These are phyloP conservation scores for Quercus tomentella DNA, from an alignment of 331 rosid genomes.

Conservation along the genomic window DNA sequence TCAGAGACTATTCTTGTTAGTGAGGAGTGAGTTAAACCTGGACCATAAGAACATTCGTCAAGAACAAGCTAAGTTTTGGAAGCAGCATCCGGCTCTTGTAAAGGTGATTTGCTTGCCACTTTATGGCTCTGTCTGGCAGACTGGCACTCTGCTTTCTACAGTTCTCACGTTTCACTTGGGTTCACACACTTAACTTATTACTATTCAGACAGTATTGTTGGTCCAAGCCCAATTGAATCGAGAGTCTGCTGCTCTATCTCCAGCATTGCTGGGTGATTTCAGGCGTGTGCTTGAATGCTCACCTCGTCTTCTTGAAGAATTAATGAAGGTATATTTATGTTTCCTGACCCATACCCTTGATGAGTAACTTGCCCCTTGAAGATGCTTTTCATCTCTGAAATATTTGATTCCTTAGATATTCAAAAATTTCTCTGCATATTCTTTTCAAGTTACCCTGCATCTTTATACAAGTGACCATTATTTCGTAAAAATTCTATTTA, in stretches of 20 bases:
- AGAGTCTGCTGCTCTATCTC: slow-evolving; percentile 62
- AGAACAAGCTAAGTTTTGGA: slow-evolving; percentile 99
- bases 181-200: slow-evolving; percentile 25
- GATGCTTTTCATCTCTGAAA: no score
- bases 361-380: no score
- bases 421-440: no score
- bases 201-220: slow-evolving; percentile 81
- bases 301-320: slow-evolving; percentile 97
- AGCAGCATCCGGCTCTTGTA: slow-evolving; percentile 96
- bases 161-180: not conserved
- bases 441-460: no score
- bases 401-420: no score
- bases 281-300: slow-evolving; percentile 81
- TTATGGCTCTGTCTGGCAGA: not conserved
- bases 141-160: slow-evolving; percentile 5
- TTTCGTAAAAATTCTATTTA: no score
- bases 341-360: slow-evolving; percentile 13
- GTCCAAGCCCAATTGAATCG: slow-evolving; percentile 96
- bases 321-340: slow-evolving; percentile 73
- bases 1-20: slow-evolving; percentile 90
- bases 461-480: no score
- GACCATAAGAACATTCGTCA: slow-evolving; percentile 98
- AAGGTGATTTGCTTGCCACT: slow-evolving; percentile 50
- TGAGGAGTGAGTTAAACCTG: slow-evolving; percentile 94
- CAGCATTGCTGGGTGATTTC: slow-evolving; percentile 78